Evolutionary conservation across 805 yeast genomes (phyloP).

Genomic region (Yarrowia alimentaria): DNA sequence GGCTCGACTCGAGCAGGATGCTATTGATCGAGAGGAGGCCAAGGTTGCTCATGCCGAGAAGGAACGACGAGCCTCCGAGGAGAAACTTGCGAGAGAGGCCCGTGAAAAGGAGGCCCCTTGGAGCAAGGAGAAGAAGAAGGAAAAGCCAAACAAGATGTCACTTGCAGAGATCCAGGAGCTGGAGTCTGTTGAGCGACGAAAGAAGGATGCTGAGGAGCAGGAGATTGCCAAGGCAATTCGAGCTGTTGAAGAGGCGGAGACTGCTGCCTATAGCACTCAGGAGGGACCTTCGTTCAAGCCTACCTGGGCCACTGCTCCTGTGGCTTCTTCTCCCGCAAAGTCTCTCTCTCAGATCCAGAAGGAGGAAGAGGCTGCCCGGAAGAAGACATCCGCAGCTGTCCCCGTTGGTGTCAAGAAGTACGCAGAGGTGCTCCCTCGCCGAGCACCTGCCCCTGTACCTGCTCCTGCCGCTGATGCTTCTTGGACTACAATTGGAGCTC

Average conservation of each 20-base stretch:
- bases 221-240: conserved; percentile 10
- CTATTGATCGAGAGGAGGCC: conserved; percentile 15
- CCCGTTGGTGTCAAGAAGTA: conserved; percentile 8
- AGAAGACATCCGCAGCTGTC: conserved; percentile 9
- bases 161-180: conserved; percentile 40
- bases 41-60: conserved; percentile 18
- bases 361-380: conserved; percentile 40
- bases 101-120: conserved; percentile 34
- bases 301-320: conserved; percentile 32
- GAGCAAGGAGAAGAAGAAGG: conserved; percentile 32
- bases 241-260: conserved; percentile 19
- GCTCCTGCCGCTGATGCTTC: conserved; percentile 1
- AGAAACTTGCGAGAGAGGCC: conserved; percentile 21
- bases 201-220: conserved; percentile 31
- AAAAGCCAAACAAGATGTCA: conserved; percentile 32
- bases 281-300: conserved; percentile 24
- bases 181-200: conserved; percentile 35
- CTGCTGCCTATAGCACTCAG: conserved; percentile 35
- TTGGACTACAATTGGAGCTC: conserved; percentile 24
- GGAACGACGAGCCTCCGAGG: conserved; percentile 8
- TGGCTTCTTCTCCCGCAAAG: conserved; percentile 35
- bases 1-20: conserved; percentile 24
- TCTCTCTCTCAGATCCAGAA: conserved; percentile 42
- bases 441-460: conserved; percentile 1
- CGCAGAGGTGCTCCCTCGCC: conserved; percentile 24